phyloP scores from a whole-genome alignment of 306 rosid genomes.

The Quercus bicolor region DNA sequence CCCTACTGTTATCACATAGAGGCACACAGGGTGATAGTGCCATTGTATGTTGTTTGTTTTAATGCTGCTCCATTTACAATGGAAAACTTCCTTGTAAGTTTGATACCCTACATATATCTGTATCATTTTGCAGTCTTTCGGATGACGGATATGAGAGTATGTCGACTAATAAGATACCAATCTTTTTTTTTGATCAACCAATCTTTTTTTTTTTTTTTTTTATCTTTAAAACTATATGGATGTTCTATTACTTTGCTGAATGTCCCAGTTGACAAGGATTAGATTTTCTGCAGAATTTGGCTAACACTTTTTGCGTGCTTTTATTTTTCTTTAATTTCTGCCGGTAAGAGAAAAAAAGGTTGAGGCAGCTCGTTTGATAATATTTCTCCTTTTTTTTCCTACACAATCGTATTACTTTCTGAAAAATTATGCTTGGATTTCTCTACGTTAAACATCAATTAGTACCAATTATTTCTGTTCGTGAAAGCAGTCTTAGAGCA shows the following conservation, averaged over 20 bases:
- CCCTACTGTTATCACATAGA: constrained; percentile 86
- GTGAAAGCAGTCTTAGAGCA: no score
- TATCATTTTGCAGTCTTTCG: not conserved
- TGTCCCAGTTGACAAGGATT: not conserved
- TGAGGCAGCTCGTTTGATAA: no score
- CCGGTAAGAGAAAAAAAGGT: no score
- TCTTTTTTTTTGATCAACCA: not conserved
- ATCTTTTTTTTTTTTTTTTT: no score
- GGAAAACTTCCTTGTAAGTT: not conserved
- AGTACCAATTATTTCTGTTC: no score
- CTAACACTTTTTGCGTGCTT: no score
- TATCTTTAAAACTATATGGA: not conserved
- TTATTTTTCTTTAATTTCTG: no score
- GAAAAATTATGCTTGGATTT: no score
- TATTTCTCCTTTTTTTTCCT: no score
- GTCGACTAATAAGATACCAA: not conserved
- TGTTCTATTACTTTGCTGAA: not conserved
- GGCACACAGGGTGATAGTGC: not conserved
- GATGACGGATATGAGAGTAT: not conserved
- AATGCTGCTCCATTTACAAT: not conserved
- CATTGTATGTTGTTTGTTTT: constrained; percentile 7
- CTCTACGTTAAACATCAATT: no score
- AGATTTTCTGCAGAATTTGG: not conserved
- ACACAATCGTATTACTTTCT: no score
- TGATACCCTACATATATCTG: not conserved